These are phyloP conservation scores for Sinapis alba DNA, from an alignment of 441 rosid species.

Conservation along the genomic window DNA sequence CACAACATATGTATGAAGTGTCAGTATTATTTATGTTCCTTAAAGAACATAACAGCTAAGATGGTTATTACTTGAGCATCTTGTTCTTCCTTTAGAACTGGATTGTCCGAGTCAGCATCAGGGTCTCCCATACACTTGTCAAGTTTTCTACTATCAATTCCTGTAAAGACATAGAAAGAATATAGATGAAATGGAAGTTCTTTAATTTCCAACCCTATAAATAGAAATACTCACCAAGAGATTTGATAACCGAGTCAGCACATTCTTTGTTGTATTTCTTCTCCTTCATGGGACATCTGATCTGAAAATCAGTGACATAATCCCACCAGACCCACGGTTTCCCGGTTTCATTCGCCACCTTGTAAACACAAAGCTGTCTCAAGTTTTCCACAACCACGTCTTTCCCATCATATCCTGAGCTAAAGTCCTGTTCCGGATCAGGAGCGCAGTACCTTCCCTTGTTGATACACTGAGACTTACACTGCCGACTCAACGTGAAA, in stretches of 20 bases:
- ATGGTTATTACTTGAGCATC: conserved; percentile 71
- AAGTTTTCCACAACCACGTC: conserved; percentile 51
- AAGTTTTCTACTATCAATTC: conserved; percentile 71
- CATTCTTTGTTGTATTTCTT: conserved; percentile 84
- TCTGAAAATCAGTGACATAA: conserved; percentile 91
- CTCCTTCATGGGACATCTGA: conserved; percentile 94
- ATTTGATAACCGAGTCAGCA: conserved; percentile 69
- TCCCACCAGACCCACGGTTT: conserved; percentile 98
- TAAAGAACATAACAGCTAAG: background rate
- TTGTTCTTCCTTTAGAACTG: conserved; percentile 86
- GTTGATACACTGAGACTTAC: conserved; percentile 97
- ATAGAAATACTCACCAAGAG: conserved; percentile 59
- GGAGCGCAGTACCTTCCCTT: conserved; percentile 96
- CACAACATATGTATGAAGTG: conserved; percentile 16
- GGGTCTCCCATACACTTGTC: conserved; percentile 93
- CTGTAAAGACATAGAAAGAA: conserved; percentile 39
- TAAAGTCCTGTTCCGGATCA: conserved; percentile 96
- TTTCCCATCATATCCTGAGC: conserved; percentile 65
- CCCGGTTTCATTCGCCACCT: conserved; percentile 76
- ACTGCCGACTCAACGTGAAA: conserved; percentile 85
- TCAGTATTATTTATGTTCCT: background rate
- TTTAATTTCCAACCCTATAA: background rate
- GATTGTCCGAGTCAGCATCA: conserved; percentile 77
- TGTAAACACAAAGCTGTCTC: conserved; percentile 87
- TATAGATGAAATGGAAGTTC: background rate